A percentile compares a stretch with the other conserved stretches of the same genome.
These are phyloP conservation scores for Phytophthora ohioensis DNA, from an alignment of 352 stramenopile species.

Conservation along the genomic window DNA sequence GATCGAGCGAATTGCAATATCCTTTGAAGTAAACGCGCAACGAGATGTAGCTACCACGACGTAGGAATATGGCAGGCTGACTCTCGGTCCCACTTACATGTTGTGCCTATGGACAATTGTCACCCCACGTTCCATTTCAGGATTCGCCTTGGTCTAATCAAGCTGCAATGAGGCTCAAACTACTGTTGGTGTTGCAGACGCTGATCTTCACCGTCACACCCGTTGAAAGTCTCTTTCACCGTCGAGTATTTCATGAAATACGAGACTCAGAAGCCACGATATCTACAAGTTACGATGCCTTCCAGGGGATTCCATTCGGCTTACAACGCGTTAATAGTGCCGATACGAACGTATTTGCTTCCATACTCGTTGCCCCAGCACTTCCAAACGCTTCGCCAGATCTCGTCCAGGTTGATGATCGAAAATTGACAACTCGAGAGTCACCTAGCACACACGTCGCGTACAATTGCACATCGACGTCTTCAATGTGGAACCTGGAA, in stretches of 20 bases:
- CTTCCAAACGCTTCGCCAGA: neutral
- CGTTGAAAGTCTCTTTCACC: slow-evolving; percentile 14
- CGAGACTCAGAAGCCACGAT: neutral
- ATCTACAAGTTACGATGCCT: slow-evolving; percentile 15
- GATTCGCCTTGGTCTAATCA: neutral
- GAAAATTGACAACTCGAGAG: neutral
- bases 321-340: slow-evolving; percentile 12
- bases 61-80: too few relatives aligned
- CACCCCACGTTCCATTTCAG: neutral
- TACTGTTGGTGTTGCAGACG: slow-evolving; percentile 5
- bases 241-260: slow-evolving; percentile 4
- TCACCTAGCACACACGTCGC: slow-evolving; percentile 20
- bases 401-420: neutral
- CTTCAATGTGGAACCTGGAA: slow-evolving; percentile 25
- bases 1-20: too few relatives aligned
- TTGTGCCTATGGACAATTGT: too few relatives aligned
- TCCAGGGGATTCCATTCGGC: slow-evolving; percentile 3
- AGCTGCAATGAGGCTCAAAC: slow-evolving; percentile 1
- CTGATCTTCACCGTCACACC: neutral
- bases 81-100: neutral
- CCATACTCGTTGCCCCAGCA: slow-evolving; percentile 10
- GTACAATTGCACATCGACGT: slow-evolving; percentile 36
- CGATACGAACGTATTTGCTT: slow-evolving; percentile 19
- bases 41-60: neutral
- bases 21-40: too few relatives aligned